Evolutionary conservation across 768 basidiomycete species (phyloP).

Genomic region (Kwoniella europaea): DNA sequence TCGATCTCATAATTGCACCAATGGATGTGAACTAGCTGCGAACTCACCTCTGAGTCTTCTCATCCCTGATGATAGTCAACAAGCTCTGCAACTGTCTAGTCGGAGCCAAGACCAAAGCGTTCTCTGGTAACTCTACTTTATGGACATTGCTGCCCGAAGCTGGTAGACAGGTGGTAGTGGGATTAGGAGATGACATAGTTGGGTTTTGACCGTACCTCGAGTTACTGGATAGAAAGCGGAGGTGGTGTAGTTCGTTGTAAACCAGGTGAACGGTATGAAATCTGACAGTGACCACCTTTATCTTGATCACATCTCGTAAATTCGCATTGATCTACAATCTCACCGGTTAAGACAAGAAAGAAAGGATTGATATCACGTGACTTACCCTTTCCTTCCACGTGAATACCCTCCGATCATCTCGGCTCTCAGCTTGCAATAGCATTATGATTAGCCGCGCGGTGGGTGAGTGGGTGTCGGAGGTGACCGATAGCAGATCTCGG

Average conservation of each 20-base stretch:
- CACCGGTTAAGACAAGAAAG: not conserved
- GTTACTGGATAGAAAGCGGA: too few species aligned
- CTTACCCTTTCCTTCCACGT: not conserved
- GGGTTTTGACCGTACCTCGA: not conserved
- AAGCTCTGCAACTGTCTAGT: conserved; percentile 93
- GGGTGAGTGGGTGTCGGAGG: not conserved
- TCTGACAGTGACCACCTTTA: too few species aligned
- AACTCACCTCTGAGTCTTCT: conserved; percentile 70
- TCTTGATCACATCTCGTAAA: not conserved
- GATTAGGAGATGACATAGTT: conserved; percentile 37
- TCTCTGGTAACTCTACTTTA: conserved; percentile 66
- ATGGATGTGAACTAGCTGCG: not conserved
- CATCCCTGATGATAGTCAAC: conserved; percentile 91
- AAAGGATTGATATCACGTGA: not conserved
- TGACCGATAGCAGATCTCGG: conserved; percentile 6
- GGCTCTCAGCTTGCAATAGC: not conserved
- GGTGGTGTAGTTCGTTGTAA: too few species aligned
- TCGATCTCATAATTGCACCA: not conserved
- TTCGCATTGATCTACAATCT: not conserved
- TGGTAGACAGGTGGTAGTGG: conserved; percentile 38
- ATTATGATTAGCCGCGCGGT: not conserved
- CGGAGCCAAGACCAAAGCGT: conserved; percentile 85
- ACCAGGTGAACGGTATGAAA: too few species aligned
- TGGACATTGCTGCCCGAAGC: conserved; percentile 50
- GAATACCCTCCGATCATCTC: not conserved